Base-by-base conservation (phyloP, 108 stramenopile species). In the Seminavis robusta region DNA sequence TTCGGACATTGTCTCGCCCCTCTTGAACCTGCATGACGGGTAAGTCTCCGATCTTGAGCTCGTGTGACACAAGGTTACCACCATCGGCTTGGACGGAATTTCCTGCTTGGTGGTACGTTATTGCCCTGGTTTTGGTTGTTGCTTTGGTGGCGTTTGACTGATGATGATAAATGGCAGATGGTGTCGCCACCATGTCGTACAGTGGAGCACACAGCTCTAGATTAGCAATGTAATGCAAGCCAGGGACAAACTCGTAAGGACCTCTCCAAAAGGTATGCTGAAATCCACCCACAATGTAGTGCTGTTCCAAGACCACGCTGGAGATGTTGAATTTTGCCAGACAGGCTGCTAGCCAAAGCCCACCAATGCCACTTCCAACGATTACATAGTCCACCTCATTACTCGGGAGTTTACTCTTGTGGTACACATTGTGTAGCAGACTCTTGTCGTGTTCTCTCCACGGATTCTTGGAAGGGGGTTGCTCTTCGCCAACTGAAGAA, bases 271-370 rank as follows among this genome's bases (percentile, higher is more conserved):
- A 81, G 16, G 75, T 59, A 48, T 81, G 80, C 9, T 71, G 73
- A 33, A 67, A 81, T 23, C 79, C 79, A 44, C 79, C 79, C 23
- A n/a, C n/a, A n/a, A n/a, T n/a, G n/a, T n/a, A n/a, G n/a, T n/a
- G n/a, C n/a, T n/a, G n/a, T n/a, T n/a, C n/a, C n/a, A n/a, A n/a
- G n/a, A n/a, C n/a, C n/a, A n/a, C n/a, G n/a, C n/a, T n/a, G n/a
- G n/a, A n/a, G n/a, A n/a, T n/a, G n/a, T n/a, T n/a, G n/a, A n/a
- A n/a, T n/a, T n/a, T n/a, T n/a, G n/a, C n/a, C n/a, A n/a, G n/a
- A n/a, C n/a, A n/a, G n/a, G n/a, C n/a, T n/a, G n/a, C n/a, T n/a
- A n/a, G n/a, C n/a, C n/a, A n/a, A n/a, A n/a, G n/a, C n/a, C n/a
- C n/a, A n/a, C n/a, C n/a, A n/a, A n/a, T n/a, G n/a, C n/a, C n/a